phyloP scores from a whole-genome alignment of 345 rosid genomes.

The Linum lewisii region DNA sequence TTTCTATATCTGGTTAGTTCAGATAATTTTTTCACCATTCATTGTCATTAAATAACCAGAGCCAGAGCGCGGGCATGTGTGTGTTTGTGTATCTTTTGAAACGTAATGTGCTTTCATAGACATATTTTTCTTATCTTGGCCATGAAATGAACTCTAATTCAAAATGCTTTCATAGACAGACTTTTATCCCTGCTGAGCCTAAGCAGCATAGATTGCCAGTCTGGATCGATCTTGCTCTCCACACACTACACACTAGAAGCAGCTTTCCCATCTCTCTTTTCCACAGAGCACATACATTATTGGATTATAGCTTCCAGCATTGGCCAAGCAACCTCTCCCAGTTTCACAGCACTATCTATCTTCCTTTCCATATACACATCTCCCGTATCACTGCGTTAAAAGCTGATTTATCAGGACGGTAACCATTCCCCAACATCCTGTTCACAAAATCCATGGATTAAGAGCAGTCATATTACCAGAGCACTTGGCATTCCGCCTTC shows the following conservation, averaged over 20 bases:
- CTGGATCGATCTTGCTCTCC: constrained; percentile 45
- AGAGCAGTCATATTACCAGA: constrained; percentile 45
- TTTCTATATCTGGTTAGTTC: neutral
- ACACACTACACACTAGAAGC: constrained; percentile 38
- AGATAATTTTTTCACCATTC: neutral
- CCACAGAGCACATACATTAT: constrained; percentile 35
- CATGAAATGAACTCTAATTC: constrained; percentile 4
- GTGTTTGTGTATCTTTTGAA: neutral
- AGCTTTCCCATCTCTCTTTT: constrained; percentile 40
- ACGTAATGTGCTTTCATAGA: constrained; percentile 11
- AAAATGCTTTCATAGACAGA: constrained; percentile 18
- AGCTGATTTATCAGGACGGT: constrained; percentile 41
- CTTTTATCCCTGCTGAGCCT: constrained; percentile 33
- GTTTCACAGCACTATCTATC: constrained; percentile 39
- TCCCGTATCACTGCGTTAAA: constrained; percentile 42
- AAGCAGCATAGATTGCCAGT: constrained; percentile 47
- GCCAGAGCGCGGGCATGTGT: too few species aligned
- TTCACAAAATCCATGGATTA: constrained; percentile 46
- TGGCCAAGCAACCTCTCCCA: constrained; percentile 42
- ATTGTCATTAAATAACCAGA: neutral
- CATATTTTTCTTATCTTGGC: constrained; percentile 13
- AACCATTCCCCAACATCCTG: constrained; percentile 38
- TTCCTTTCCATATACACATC: constrained; percentile 50
- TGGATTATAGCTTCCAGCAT: constrained; percentile 35
- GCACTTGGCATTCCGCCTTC: constrained; percentile 46